These are phyloP conservation scores for Jamesozyma piceae DNA, from an alignment of 805 yeast species.

Conservation along the genomic window DNA sequence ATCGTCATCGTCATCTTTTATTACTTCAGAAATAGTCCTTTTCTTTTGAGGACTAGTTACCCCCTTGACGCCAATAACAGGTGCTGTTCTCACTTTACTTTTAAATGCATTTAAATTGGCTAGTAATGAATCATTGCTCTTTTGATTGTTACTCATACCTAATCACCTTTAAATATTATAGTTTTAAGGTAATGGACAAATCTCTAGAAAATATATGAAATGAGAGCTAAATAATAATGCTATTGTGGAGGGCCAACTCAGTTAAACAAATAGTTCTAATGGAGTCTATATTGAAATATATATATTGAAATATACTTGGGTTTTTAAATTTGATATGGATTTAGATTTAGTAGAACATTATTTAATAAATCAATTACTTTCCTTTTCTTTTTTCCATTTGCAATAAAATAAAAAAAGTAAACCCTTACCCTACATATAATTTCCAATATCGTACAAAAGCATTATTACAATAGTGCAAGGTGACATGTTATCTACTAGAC, in stretches of 20 bases:
- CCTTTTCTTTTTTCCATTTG: too few relatives aligned
- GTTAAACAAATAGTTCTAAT: not conserved
- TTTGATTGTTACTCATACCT: conserved; percentile 3
- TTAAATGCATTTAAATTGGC: conserved; percentile 60
- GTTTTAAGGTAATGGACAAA: not conserved
- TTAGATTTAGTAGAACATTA: too few relatives aligned
- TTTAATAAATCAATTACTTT: too few relatives aligned
- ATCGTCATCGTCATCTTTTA: conserved; percentile 10
- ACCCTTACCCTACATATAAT: too few relatives aligned
- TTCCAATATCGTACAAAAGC: too few relatives aligned
- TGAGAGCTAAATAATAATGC: not conserved
- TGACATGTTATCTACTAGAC: too few relatives aligned
- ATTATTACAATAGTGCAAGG: too few relatives aligned
- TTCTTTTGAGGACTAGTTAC: conserved; percentile 11
- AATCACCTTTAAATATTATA: not conserved
- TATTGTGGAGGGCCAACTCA: not conserved
- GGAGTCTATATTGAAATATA: not conserved
- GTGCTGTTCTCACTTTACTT: conserved; percentile 49
- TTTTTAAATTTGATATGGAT: too few relatives aligned
- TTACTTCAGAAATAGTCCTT: conserved; percentile 9
- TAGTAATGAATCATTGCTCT: conserved; percentile 33
- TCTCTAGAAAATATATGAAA: not conserved
- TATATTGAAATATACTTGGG: not conserved
- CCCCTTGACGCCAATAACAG: conserved; percentile 37
- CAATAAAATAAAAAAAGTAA: too few relatives aligned